phyloP scores from a whole-genome alignment of 495 filamentous ascomycete species.

The Tuber borchii region DNA sequence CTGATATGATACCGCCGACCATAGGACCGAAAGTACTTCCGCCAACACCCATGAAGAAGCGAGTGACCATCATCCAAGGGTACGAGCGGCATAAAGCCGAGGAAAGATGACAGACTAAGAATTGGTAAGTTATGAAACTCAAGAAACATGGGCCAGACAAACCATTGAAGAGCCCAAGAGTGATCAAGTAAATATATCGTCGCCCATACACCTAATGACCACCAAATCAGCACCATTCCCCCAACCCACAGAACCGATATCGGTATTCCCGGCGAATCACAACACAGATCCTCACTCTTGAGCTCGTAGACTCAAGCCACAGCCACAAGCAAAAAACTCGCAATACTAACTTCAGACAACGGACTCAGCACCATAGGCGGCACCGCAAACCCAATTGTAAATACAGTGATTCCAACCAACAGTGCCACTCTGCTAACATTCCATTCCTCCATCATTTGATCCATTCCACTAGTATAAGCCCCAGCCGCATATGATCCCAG shows the following conservation, averaged over 20 bases:
- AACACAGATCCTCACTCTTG: not conserved
- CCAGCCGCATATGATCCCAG: slow-evolving; percentile 78
- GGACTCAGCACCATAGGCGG: slow-evolving; percentile 89
- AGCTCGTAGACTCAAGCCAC: not conserved
- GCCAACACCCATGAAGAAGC: slow-evolving; percentile 70
- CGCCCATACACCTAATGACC: slow-evolving; percentile 31
- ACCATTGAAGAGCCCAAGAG: slow-evolving; percentile 33
- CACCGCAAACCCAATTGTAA: slow-evolving; percentile 73
- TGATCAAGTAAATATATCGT: slow-evolving; percentile 23
- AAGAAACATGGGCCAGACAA: slow-evolving; percentile 6
- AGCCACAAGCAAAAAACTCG: slow-evolving; percentile 7
- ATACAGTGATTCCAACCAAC: slow-evolving; percentile 72
- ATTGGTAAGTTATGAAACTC: not conserved
- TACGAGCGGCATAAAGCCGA: slow-evolving; percentile 68
- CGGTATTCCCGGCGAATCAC: not conserved
- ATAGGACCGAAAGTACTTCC: slow-evolving; percentile 81
- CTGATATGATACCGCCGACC: slow-evolving; percentile 85
- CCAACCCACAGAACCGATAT: not conserved
- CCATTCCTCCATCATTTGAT: slow-evolving; percentile 58
- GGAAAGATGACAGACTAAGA: slow-evolving; percentile 58
- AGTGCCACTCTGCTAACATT: slow-evolving; percentile 58
- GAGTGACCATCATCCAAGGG: slow-evolving; percentile 66
- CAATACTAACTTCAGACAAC: slow-evolving; percentile 66
- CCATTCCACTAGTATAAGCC: slow-evolving; percentile 63
- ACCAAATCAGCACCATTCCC: slow-evolving; percentile 1